Evolutionary conservation across 208 protist species (phyloP).

Genomic region (Leishmania aethiopica): DNA sequence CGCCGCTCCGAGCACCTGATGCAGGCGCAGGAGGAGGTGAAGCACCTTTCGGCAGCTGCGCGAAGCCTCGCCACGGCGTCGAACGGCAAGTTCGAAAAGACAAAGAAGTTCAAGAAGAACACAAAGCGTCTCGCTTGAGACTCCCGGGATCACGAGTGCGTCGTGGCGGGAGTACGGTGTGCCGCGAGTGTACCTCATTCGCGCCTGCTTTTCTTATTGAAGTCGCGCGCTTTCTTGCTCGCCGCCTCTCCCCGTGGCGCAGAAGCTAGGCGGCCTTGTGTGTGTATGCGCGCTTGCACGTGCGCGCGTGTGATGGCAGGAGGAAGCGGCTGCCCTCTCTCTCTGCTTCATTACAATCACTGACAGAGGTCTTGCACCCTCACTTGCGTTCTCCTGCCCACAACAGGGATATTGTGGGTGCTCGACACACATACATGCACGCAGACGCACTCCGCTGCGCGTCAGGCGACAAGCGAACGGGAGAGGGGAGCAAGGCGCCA

Average conservation of each 20-base stretch:
- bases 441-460: not conserved
- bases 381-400: not conserved
- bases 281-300: not conserved
- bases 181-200: not conserved
- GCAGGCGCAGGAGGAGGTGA: conserved; percentile 80
- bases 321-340: not conserved
- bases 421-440: not conserved
- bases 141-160: not conserved
- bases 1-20: conserved; percentile 78
- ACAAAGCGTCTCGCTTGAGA: conserved; percentile 41
- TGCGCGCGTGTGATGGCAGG: not conserved
- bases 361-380: not conserved
- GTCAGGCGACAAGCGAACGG: not conserved
- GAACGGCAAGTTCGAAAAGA: conserved; percentile 93
- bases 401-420: not conserved
- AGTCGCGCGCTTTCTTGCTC: not conserved
- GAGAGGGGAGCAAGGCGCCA: not conserved
- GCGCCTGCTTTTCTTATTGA: not conserved
- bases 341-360: not conserved
- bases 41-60: conserved; percentile 70
- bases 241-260: not conserved
- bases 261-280: not conserved
- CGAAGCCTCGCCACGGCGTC: conserved; percentile 84
- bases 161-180: not conserved
- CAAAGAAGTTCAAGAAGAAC: conserved; percentile 65